These are phyloP conservation scores for Daucus carota DNA, from an alignment of 129 eudicot genomes.

Conservation along the genomic window DNA sequence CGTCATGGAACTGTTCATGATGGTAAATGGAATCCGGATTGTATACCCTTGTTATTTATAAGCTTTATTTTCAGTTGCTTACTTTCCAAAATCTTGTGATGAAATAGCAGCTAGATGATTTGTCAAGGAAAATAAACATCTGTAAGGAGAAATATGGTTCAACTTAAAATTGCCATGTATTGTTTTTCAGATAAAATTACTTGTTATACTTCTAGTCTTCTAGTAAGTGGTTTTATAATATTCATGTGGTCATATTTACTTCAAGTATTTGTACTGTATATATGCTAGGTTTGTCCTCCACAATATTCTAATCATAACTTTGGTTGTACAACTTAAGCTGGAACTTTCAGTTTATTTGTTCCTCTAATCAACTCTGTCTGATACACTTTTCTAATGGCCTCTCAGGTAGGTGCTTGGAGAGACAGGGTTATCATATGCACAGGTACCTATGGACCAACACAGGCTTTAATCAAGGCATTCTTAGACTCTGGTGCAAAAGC, in stretches of 20 bases:
- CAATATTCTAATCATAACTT: neutral
- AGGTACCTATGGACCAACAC: constrained; percentile 65
- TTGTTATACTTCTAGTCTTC: no score
- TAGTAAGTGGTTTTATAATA: no score
- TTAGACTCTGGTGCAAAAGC: constrained; percentile 96
- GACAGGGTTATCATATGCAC: constrained; percentile 85
- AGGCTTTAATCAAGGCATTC: constrained; percentile 69
- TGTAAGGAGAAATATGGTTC: neutral
- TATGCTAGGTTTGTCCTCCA: neutral
- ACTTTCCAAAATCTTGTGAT: neutral
- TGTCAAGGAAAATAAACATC: neutral
- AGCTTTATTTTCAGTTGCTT: neutral
- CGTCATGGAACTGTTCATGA: neutral
- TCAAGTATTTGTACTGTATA: neutral
- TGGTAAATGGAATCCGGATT: neutral
- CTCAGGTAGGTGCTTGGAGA: constrained; percentile 95
- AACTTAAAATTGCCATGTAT: neutral
- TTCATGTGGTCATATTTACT: neutral
- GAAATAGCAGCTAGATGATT: neutral
- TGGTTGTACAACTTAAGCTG: neutral
- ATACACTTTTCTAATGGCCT: neutral
- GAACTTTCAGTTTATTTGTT: neutral
- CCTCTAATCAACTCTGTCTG: neutral
- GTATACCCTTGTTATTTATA: neutral
- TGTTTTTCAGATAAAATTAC: neutral